These are phyloP conservation scores for Phyllostachys edulis DNA, from an alignment of 176 grass and related monocot genomes.

Conservation along the genomic window DNA sequence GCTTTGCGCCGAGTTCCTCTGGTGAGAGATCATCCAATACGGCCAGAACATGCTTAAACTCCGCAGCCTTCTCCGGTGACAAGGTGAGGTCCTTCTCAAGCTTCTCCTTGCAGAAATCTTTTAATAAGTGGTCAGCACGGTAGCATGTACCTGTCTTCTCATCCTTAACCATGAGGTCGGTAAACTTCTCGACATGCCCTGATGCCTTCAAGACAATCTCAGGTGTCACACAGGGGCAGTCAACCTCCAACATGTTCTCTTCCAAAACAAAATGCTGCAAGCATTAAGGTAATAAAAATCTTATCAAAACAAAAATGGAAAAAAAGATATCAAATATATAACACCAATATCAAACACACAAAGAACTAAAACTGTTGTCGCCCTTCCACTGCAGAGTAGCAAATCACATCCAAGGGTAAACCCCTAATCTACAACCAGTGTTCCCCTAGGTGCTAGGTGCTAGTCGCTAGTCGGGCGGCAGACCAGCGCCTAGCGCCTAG, in stretches of 20 bases:
- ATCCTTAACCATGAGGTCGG: conserved; percentile 88
- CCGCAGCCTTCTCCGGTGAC: conserved; percentile 49
- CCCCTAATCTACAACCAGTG: not conserved
- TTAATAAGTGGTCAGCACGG: conserved; percentile 71
- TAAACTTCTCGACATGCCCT: conserved; percentile 86
- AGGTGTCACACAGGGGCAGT: conserved; percentile 77
- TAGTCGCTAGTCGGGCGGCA: too few species aligned
- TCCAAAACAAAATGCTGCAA: conserved; percentile 75
- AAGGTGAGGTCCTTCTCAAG: conserved; percentile 76
- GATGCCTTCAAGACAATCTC: conserved; percentile 80
- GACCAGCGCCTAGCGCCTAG: too few species aligned
- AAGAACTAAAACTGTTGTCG: not conserved
- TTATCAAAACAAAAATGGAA: not conserved
- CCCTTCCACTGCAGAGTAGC: not conserved
- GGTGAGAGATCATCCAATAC: conserved; percentile 65
- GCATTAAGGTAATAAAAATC: not conserved
- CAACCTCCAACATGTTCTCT: conserved; percentile 87
- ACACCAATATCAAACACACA: not conserved
- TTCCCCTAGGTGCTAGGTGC: too few species aligned
- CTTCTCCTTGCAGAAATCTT: conserved; percentile 85
- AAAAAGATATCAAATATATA: not conserved
- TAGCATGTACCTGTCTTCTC: conserved; percentile 86
- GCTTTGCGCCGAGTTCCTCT: conserved; percentile 66
- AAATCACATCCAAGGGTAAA: not conserved
- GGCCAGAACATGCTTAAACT: conserved; percentile 59